These are phyloP conservation scores for Moniliella sp. DNA, from an alignment of 1,284 basidiomycete species.

Conservation along the genomic window DNA sequence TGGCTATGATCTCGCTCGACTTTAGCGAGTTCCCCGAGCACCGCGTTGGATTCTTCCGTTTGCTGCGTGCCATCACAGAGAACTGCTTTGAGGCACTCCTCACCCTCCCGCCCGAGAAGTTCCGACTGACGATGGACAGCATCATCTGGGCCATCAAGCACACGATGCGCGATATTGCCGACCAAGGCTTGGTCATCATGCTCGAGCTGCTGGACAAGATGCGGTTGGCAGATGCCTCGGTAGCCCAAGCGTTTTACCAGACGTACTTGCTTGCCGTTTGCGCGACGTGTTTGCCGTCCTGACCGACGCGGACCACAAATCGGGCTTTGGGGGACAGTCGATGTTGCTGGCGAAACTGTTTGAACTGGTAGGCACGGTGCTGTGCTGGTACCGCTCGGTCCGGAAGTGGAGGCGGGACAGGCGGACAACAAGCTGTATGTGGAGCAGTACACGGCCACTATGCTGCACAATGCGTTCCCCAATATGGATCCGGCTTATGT, in stretches of 20 bases:
- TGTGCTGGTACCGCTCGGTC: slow-evolving; percentile 64
- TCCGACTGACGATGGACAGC: slow-evolving; percentile 95
- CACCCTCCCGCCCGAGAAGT: slow-evolving; percentile 66
- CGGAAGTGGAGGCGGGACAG: slow-evolving; percentile 46
- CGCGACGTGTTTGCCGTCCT: slow-evolving; percentile 95
- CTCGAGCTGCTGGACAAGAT: slow-evolving; percentile 96
- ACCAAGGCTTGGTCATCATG: slow-evolving; percentile 61
- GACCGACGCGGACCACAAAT: slow-evolving; percentile 95
- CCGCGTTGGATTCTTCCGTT: slow-evolving; percentile 86
- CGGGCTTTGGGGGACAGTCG: slow-evolving; percentile 39
- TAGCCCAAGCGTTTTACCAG: slow-evolving; percentile 64
- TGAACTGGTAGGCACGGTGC: slow-evolving; percentile 66
- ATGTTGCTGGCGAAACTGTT: slow-evolving; percentile 59
- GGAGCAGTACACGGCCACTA: slow-evolving; percentile 63
- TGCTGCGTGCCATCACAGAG: slow-evolving; percentile 73
- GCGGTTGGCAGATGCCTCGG: slow-evolving; percentile 53
- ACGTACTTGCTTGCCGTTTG: slow-evolving; percentile 79
- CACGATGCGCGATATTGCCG: slow-evolving; percentile 95
- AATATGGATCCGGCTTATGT: slow-evolving; percentile 49
- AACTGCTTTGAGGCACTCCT: slow-evolving; percentile 92
- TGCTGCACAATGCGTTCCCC: slow-evolving; percentile 68
- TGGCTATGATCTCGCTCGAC: slow-evolving; percentile 99
- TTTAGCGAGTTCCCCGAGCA: slow-evolving; percentile 95
- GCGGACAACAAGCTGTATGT: slow-evolving; percentile 66
- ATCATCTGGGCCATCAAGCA: slow-evolving; percentile 99